These are phyloP conservation scores for Globisporangium polare DNA, from an alignment of 352 stramenopile species.

Conservation along the genomic window DNA sequence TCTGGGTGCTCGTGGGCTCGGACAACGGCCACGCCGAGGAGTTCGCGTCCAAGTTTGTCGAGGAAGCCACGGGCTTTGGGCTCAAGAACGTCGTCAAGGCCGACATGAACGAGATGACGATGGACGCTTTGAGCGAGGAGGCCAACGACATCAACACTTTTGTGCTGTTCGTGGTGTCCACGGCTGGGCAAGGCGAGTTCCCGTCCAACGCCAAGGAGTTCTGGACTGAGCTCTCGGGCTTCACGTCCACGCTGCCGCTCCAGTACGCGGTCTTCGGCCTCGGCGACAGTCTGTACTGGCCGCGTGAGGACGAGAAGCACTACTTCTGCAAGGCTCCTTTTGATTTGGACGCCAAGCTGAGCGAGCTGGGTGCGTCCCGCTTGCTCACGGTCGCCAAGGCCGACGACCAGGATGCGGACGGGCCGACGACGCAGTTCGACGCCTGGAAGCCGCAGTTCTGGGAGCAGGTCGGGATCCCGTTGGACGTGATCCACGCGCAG, in stretches of 20 bases:
- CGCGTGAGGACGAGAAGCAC: conserved; percentile 74
- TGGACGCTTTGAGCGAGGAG: conserved; percentile 63
- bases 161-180: conserved; percentile 76
- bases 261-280: conserved; percentile 81
- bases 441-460: conserved; percentile 73
- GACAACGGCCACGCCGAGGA: conserved; percentile 75
- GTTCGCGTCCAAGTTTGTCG: conserved; percentile 63
- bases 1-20: conserved; percentile 74
- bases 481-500: conserved; percentile 42
- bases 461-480: conserved; percentile 65
- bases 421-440: conserved; percentile 66
- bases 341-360: conserved; percentile 73
- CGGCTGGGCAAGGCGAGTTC: conserved; percentile 78
- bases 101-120: conserved; percentile 81
- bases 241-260: conserved; percentile 53
- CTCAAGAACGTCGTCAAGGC: conserved; percentile 78
- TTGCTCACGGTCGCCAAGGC: conserved; percentile 53
- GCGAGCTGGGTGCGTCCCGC: conserved; percentile 64
- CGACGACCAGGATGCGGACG: conserved; percentile 83
- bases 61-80: conserved; percentile 64
- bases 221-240: conserved; percentile 58
- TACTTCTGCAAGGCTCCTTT: conserved; percentile 79
- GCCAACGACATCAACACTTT: conserved; percentile 70
- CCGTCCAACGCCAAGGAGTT: conserved; percentile 80
- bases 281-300: conserved; percentile 80